Evolutionary conservation across 2,329 filamentous ascomycete species (phyloP).

Genomic region (Cyanodermella asteris): DNA sequence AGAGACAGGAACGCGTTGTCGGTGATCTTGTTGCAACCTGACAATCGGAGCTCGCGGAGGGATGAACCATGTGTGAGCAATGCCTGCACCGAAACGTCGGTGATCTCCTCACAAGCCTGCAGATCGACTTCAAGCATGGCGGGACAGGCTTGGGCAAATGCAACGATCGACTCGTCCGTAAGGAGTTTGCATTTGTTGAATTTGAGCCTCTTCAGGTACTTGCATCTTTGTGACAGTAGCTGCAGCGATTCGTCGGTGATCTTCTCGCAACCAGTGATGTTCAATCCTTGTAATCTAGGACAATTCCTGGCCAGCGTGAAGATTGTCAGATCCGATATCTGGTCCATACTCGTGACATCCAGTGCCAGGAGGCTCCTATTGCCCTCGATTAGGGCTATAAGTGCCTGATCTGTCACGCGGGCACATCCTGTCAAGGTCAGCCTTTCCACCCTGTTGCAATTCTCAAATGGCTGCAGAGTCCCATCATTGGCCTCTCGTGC

Average conservation of each 20-base stretch:
- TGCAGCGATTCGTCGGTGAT: constrained; percentile 76
- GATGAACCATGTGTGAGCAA: constrained; percentile 59
- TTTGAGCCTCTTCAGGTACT: constrained; percentile 78
- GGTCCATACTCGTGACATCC: constrained; percentile 63
- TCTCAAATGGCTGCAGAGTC: constrained; percentile 57
- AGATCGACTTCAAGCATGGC: constrained; percentile 94
- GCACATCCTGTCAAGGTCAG: constrained; percentile 81
- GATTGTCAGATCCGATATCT: constrained; percentile 67
- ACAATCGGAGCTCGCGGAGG: constrained; percentile 74
- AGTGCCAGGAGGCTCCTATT: constrained; percentile 69
- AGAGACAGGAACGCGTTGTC: constrained; percentile 74
- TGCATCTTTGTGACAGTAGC: constrained; percentile 58
- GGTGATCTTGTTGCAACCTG: constrained; percentile 64
- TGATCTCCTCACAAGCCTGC: constrained; percentile 61
- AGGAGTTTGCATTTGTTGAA: constrained; percentile 79
- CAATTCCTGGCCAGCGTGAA: constrained; percentile 61
- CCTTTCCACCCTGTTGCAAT: constrained; percentile 79
- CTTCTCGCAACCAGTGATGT: constrained; percentile 66
- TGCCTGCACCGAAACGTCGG: constrained; percentile 62
- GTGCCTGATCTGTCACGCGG: constrained; percentile 60
- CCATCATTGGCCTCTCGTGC: constrained; percentile 66
- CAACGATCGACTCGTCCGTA: constrained; percentile 58
- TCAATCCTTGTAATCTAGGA: constrained; percentile 68
- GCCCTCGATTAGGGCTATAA: constrained; percentile 56
- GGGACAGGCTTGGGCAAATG: constrained; percentile 70